Percentiles rank a stretch among this genome's conserved stretches.
Conservation (phyloP, 1,284 basidiomycete species). For the Microbotryomycetes sp. region DNA sequence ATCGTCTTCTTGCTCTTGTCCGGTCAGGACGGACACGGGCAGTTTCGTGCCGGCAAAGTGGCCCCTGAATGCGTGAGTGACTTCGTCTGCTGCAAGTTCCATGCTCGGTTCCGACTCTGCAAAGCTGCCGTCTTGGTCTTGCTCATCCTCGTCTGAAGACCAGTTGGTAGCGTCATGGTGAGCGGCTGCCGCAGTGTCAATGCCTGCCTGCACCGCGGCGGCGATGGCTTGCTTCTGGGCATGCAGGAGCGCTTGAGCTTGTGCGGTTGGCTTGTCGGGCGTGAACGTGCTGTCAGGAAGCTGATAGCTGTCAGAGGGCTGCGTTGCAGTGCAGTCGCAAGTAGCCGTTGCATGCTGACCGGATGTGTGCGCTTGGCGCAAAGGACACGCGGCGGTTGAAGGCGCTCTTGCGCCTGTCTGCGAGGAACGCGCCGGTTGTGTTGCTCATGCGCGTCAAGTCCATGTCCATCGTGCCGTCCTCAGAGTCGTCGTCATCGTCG, state of each 20-base stretch:
- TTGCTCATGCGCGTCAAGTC: slow-evolving; percentile 19
- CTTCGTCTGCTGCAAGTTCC: slow-evolving; percentile 23
- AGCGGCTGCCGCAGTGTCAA: not conserved
- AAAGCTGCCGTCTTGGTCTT: not conserved
- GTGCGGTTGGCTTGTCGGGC: slow-evolving; percentile 25
- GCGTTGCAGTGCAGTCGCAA: too few species aligned
- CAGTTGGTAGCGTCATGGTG: slow-evolving; percentile 3
- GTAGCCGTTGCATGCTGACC: too few species aligned
- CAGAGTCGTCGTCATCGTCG: slow-evolving; percentile 7
- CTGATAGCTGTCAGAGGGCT: too few species aligned
- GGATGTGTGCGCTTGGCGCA: slow-evolving; percentile 23
- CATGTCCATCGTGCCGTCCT: slow-evolving; percentile 26
- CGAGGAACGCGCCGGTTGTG: slow-evolving; percentile 3
- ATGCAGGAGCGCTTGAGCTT: slow-evolving; percentile 14
- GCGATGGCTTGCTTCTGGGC: slow-evolving; percentile 1
- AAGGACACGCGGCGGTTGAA: slow-evolving; percentile 24
- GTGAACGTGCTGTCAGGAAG: slow-evolving; percentile 28
- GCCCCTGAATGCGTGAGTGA: slow-evolving; percentile 18
- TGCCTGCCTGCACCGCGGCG: not conserved
- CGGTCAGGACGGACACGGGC: slow-evolving; percentile 9
- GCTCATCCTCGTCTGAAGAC: slow-evolving; percentile 1
- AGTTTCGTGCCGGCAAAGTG: slow-evolving; percentile 29
- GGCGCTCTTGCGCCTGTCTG: slow-evolving; percentile 12
- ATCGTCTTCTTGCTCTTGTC: not conserved
- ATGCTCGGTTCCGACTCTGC: slow-evolving; percentile 7